Conservation (phyloP, 768 basidiomycete genomes). For the Leccinum arenicola region DNA sequence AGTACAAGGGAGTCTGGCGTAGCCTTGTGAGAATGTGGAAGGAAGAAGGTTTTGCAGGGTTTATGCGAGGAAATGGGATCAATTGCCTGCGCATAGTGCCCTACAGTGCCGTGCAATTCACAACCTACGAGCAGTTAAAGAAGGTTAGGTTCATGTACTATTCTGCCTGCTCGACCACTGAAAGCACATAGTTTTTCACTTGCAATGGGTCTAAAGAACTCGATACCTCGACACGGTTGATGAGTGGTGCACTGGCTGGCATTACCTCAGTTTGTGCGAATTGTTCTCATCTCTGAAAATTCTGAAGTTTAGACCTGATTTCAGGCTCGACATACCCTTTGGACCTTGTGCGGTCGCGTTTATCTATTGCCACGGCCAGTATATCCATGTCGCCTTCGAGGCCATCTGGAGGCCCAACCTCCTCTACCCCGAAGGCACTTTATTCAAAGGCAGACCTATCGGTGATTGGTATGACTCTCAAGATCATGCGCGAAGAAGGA, state of each 20-base stretch:
- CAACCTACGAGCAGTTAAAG: slow-evolving; percentile 88
- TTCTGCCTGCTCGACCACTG: slow-evolving; percentile 17
- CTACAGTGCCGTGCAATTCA: slow-evolving; percentile 86
- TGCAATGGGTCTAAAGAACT: slow-evolving; percentile 66
- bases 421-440: slow-evolving; percentile 26
- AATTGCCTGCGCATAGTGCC: slow-evolving; percentile 93
- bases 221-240: slow-evolving; percentile 84
- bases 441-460: slow-evolving; percentile 58
- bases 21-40: slow-evolving; percentile 83
- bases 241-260: slow-evolving; percentile 88
- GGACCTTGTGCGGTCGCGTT: slow-evolving; percentile 87
- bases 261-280: slow-evolving; percentile 90
- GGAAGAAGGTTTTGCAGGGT: slow-evolving; percentile 91
- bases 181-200: slow-evolving; percentile 61
- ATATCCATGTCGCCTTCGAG: slow-evolving; percentile 38
- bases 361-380: slow-evolving; percentile 93
- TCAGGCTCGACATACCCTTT: slow-evolving; percentile 86
- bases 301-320: slow-evolving; percentile 10
- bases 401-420: slow-evolving; percentile 38
- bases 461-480: slow-evolving; percentile 86
- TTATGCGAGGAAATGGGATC: slow-evolving; percentile 91
- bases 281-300: slow-evolving; percentile 5
- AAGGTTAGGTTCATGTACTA: slow-evolving; percentile 44
- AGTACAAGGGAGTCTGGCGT: slow-evolving; percentile 83
- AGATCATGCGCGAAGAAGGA: slow-evolving; percentile 90